These are phyloP conservation scores for Fusarium nisikadoi DNA, from an alignment of 2,329 filamentous ascomycete species.

Conservation along the genomic window DNA sequence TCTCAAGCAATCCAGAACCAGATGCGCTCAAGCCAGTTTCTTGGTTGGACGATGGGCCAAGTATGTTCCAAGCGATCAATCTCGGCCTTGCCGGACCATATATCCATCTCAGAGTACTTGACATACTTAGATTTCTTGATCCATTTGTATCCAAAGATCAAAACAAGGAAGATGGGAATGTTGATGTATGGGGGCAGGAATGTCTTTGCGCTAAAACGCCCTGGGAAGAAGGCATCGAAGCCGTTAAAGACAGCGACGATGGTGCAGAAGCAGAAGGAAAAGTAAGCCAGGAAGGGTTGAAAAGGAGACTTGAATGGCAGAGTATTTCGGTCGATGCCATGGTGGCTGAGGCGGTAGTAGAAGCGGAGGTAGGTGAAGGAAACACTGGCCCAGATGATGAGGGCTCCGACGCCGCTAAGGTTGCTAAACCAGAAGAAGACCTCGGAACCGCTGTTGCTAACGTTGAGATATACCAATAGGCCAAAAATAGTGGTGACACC, in stretches of 20 bases:
- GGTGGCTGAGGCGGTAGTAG: constrained; percentile 59
- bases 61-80: constrained; percentile 62
- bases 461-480: constrained; percentile 38
- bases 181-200: constrained; percentile 75
- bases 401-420: constrained; percentile 13
- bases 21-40: constrained; percentile 50
- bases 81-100: constrained; percentile 29
- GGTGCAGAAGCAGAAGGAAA: constrained; percentile 66
- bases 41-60: constrained; percentile 59
- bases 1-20: constrained; percentile 15
- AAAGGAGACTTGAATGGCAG: constrained; percentile 63
- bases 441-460: constrained; percentile 25
- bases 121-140: constrained; percentile 17
- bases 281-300: constrained; percentile 73
- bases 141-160: constrained; percentile 67
- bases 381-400: constrained; percentile 63
- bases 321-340: constrained; percentile 56
- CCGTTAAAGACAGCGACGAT: constrained; percentile 78
- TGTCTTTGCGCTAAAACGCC: constrained; percentile 67
- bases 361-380: constrained; percentile 46
- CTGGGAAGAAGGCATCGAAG: constrained; percentile 77
- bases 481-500: constrained; percentile 8
- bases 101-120: constrained; percentile 28
- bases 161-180: constrained; percentile 67
- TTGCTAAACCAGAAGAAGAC: constrained; percentile 32